phyloP scores from a whole-genome alignment of 768 basidiomycete species.

The Chiua virens region DNA sequence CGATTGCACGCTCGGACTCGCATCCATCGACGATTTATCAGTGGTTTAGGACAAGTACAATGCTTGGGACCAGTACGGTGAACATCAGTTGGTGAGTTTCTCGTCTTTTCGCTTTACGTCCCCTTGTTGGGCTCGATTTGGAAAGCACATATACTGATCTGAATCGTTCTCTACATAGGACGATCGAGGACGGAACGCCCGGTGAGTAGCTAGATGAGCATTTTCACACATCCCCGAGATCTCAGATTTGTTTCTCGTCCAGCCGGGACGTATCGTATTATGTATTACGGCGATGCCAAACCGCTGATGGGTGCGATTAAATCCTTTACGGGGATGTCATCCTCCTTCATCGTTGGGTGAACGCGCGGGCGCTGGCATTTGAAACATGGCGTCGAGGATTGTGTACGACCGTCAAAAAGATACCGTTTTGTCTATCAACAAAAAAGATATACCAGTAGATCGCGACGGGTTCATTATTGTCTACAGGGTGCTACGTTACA shows the following conservation, averaged over 20 bases:
- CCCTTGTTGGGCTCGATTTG: conserved; percentile 7
- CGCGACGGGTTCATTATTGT: too few species aligned
- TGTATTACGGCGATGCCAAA: conserved; percentile 79
- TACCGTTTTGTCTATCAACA: too few species aligned
- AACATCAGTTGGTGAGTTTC: conserved; percentile 57
- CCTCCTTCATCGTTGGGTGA: conserved; percentile 53
- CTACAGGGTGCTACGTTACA: too few species aligned
- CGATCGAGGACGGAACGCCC: conserved; percentile 57
- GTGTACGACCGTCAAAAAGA: too few species aligned
- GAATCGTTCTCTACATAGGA: conserved; percentile 38
- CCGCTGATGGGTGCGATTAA: conserved; percentile 60
- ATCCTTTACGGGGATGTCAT: conserved; percentile 62
- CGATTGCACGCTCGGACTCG: conserved; percentile 64
- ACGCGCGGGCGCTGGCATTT: too few species aligned
- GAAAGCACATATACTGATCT: not conserved
- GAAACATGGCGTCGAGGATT: too few species aligned
- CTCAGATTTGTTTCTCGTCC: not conserved
- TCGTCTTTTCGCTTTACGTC: too few species aligned
- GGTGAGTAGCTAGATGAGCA: conserved; percentile 4
- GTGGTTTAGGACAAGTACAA: conserved; percentile 60
- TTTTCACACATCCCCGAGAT: not conserved
- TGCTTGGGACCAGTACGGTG: conserved; percentile 63
- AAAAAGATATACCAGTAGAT: too few species aligned
- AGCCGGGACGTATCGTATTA: conserved; percentile 72
- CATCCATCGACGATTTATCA: conserved; percentile 72